A percentile compares a stretch with the other conserved stretches of the same genome.
Conservation (phyloP, 2,329 filamentous ascomycete genomes). For the Rhytidhysteron rufulum region DNA sequence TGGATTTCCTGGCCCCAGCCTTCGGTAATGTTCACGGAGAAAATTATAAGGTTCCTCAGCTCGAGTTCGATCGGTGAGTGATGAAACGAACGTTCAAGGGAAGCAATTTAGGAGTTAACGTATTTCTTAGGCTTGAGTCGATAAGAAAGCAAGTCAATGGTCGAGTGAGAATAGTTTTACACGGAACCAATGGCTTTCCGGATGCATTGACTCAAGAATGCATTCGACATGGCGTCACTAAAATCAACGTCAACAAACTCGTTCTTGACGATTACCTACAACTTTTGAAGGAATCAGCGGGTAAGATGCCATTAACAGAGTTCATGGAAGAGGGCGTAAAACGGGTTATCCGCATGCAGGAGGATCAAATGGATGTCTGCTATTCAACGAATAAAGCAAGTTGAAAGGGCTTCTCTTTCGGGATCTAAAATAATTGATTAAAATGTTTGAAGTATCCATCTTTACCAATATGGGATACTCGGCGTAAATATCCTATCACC, state of each 20-base stretch:
- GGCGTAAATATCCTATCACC: no score
- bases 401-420: no score
- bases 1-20: constrained; percentile 70
- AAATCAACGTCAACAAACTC: constrained; percentile 53
- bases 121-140: constrained; percentile 22
- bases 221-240: constrained; percentile 46
- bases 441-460: no score
- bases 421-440: no score
- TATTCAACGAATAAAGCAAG: constrained; percentile 1
- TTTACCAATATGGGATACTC: no score
- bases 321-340: constrained; percentile 26
- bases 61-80: no score
- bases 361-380: constrained; percentile 10
- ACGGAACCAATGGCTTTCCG: constrained; percentile 51
- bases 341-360: constrained; percentile 21
- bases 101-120: no score
- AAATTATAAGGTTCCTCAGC: constrained; percentile 60
- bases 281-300: constrained; percentile 14
- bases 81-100: no score
- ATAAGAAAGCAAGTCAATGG: constrained; percentile 3
- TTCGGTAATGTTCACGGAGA: constrained; percentile 75
- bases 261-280: constrained; percentile 35
- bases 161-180: constrained; percentile 54
- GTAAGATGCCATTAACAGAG: constrained; percentile 18
- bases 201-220: constrained; percentile 45